Conservation (phyloP, 129 eudicot species). For the Lonicera japonica region DNA sequence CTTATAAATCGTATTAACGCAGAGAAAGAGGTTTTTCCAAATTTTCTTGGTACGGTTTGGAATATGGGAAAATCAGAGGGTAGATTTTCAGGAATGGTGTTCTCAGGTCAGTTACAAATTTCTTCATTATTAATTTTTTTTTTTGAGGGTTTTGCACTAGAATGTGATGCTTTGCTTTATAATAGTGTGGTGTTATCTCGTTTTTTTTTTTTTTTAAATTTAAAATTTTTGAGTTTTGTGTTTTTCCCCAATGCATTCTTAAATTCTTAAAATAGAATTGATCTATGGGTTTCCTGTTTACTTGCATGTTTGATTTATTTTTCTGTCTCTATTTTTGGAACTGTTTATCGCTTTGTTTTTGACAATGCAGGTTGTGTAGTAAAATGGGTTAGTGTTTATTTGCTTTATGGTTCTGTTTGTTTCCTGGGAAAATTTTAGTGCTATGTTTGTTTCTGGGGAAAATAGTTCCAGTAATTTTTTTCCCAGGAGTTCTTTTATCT, state of each 20-base stretch:
- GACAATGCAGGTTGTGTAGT: background rate
- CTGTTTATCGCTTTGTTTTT: background rate
- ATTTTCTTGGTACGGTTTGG: background rate
- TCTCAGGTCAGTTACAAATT: constrained; percentile 8
- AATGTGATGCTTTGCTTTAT: background rate
- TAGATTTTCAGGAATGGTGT: constrained; percentile 8
- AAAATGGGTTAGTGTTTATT: background rate
- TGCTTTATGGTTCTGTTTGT: background rate
- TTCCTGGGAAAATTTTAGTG: background rate
- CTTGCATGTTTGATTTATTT: no score
- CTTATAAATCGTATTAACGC: no score
- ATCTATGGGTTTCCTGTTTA: no score
- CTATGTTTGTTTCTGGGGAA: no score
- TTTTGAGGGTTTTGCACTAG: background rate
- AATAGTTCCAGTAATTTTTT: no score
- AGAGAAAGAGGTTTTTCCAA: no score
- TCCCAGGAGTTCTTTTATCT: no score
- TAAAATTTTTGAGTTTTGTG: background rate
- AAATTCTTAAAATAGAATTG: no score
- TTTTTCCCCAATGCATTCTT: no score
- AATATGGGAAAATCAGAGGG: background rate
- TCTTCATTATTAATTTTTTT: background rate
- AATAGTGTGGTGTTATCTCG: background rate
- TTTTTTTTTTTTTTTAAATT: background rate
- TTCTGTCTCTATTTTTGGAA: background rate